Conservation (phyloP, 345 rosid genomes). For the Boechera retrofracta region DNA sequence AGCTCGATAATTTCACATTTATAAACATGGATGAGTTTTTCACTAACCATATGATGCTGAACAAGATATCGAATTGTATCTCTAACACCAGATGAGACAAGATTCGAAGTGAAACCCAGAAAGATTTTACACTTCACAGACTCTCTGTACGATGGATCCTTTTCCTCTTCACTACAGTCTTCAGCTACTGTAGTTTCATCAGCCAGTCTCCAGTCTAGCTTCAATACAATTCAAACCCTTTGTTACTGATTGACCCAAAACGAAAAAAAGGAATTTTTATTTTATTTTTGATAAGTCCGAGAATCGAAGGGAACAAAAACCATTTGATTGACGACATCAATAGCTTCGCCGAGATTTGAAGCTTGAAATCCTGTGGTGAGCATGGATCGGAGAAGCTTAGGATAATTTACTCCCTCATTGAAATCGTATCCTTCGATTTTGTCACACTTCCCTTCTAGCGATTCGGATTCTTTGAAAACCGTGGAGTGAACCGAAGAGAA, state of each 20-base stretch:
- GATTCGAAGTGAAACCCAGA: constrained; percentile 97
- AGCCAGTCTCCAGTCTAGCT: constrained; percentile 93
- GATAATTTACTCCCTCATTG: constrained; percentile 67
- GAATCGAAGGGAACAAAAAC: constrained; percentile 41
- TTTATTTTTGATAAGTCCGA: background rate
- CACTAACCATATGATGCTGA: constrained; percentile 86
- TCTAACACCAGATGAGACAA: constrained; percentile 89
- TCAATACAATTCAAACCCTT: constrained; percentile 55
- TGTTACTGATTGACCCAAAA: constrained; percentile 29
- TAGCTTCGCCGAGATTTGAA: constrained; percentile 92
- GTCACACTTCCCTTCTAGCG: constrained; percentile 62
- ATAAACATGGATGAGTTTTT: background rate
- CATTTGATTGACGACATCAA: constrained; percentile 79
- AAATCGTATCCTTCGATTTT: constrained; percentile 87
- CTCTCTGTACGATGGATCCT: constrained; percentile 60
- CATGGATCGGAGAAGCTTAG: constrained; percentile 72
- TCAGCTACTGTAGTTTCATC: constrained; percentile 63
- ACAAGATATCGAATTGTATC: constrained; percentile 84
- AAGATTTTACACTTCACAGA: constrained; percentile 86
- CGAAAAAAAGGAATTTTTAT: background rate
- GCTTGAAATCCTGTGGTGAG: constrained; percentile 93
- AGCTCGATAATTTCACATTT: background rate
- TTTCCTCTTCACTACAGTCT: constrained; percentile 78
- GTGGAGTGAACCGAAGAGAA: constrained; percentile 63
- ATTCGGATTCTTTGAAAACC: constrained; percentile 80